Conservation (phyloP, 805 yeast species). For the Ogataea trehaloabstinens region DNA sequence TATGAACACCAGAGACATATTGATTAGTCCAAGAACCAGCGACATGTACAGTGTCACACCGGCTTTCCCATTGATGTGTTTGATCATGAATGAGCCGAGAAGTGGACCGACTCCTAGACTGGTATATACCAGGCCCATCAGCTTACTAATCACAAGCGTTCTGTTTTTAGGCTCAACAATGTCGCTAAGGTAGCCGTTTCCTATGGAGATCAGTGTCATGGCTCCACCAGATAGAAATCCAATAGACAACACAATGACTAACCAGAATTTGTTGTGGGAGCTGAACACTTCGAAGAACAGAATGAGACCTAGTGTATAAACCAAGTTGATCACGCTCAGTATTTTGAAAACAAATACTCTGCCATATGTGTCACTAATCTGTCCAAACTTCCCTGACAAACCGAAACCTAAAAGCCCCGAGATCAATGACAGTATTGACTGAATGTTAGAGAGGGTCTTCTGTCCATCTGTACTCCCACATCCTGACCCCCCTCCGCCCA, state of each 20-base stretch:
- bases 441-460: conserved; percentile 41
- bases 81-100: not conserved
- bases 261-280: conserved; percentile 6
- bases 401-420: conserved; percentile 43
- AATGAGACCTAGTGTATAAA: conserved; percentile 7
- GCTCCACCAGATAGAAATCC: conserved; percentile 56
- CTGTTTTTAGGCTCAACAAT: conserved; percentile 57
- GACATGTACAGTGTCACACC: not conserved
- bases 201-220: conserved; percentile 47
- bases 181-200: conserved; percentile 66
- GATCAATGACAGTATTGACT: conserved; percentile 37
- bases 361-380: conserved; percentile 56
- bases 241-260: conserved; percentile 44
- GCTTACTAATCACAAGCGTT: conserved; percentile 51
- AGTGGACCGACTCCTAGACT: conserved; percentile 58
- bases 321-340: conserved; percentile 7
- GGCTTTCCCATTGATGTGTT: not conserved
- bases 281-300: not conserved
- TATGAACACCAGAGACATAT: not conserved
- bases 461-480: too few relatives aligned
- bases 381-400: conserved; percentile 56
- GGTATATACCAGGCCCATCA: conserved; percentile 52
- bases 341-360: conserved; percentile 44
- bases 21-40: not conserved
- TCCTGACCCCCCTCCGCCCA: too few relatives aligned